Conservation (phyloP, 2,329 filamentous ascomycete genomes). For the Thelonectria discophora region DNA sequence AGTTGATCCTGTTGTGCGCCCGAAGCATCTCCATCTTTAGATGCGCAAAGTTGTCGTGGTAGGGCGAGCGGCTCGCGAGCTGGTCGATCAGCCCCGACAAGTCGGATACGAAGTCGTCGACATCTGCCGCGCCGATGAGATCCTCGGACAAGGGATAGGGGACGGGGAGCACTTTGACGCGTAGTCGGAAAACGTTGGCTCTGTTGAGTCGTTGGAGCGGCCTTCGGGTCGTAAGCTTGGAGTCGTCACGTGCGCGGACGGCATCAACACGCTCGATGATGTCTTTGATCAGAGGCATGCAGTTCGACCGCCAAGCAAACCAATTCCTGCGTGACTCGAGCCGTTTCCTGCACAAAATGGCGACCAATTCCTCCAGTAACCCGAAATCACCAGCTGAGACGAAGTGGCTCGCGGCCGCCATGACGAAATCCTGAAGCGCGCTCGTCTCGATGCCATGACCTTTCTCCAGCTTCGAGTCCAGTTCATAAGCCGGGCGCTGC, state of each 20-base stretch:
- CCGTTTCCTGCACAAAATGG: neutral
- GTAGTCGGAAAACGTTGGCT: constrained; percentile 30
- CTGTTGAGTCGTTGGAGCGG: constrained; percentile 26
- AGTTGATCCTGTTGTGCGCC: constrained; percentile 2
- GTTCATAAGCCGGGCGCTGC: constrained; percentile 2
- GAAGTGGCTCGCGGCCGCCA: constrained; percentile 3
- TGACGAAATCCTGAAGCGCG: constrained; percentile 24
- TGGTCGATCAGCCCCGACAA: constrained; percentile 25
- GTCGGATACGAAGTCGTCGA: constrained; percentile 14
- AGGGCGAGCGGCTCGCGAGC: constrained; percentile 31
- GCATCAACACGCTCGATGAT: constrained; percentile 30
- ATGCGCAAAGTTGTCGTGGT: constrained; percentile 36
- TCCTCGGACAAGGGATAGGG: constrained; percentile 17
- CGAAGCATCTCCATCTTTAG: constrained; percentile 26
- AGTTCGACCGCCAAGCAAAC: constrained; percentile 34
- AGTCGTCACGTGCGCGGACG: neutral
- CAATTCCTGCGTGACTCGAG: constrained; percentile 23
- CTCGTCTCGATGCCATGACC: constrained; percentile 7
- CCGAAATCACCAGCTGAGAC: constrained; percentile 1
- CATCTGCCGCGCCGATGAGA: constrained; percentile 6
- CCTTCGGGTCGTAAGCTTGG: neutral
- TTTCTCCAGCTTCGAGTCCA: constrained; percentile 17
- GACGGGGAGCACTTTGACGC: constrained; percentile 25
- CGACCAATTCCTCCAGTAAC: constrained; percentile 4
- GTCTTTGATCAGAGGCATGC: constrained; percentile 31